Evolutionary conservation across 2,329 filamentous ascomycete species (phyloP).

Genomic region (Bipolaris victoriae): DNA sequence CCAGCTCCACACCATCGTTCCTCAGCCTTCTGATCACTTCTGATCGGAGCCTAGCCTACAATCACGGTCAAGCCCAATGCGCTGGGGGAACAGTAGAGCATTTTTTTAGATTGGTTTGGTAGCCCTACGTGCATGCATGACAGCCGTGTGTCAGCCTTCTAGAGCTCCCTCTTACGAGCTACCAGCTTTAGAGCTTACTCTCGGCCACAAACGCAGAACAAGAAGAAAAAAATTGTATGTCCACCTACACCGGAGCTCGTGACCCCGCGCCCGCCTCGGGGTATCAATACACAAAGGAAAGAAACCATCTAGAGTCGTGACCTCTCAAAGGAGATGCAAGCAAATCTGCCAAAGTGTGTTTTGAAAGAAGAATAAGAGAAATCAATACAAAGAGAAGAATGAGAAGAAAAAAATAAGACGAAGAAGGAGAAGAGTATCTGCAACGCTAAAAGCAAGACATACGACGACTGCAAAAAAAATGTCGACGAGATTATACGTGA

Average conservation of each 20-base stretch:
- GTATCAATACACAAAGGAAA: conserved; percentile 41
- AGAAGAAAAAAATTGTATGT: conserved; percentile 4
- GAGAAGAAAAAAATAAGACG: background rate
- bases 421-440: background rate
- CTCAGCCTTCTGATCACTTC: conserved; percentile 9
- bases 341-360: conserved; percentile 1
- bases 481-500: conserved; percentile 14
- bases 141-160: conserved; percentile 6
- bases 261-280: conserved; percentile 30
- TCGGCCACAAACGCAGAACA: conserved; percentile 3
- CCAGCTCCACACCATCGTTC: conserved; percentile 11
- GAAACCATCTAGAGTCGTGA: conserved; percentile 19
- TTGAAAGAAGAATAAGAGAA: background rate
- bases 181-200: conserved; percentile 4
- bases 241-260: conserved; percentile 28
- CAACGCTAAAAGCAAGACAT: background rate
- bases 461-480: background rate
- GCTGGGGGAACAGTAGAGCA: background rate
- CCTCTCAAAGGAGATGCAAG: conserved; percentile 14
- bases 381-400: background rate
- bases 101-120: conserved; percentile 3
- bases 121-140: conserved; percentile 9
- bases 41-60: background rate
- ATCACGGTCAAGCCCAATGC: conserved; percentile 10
- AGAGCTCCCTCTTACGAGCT: conserved; percentile 2